Evolutionary conservation across 2,329 filamentous ascomycete genomes (phyloP).

Genomic region (Cladorrhinum sp.): DNA sequence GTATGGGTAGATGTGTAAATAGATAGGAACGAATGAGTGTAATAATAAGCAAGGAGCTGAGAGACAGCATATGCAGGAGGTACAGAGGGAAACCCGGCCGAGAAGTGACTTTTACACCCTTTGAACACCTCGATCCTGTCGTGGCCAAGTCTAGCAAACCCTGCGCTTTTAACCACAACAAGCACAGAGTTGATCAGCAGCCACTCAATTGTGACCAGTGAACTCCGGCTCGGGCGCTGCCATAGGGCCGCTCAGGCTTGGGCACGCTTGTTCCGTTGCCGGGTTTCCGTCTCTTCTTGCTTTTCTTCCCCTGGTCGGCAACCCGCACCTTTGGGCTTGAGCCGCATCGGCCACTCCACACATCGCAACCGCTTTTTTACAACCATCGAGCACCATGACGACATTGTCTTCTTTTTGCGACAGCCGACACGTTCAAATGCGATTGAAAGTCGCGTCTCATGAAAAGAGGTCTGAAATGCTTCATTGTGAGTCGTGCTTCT

Average conservation of each 20-base stretch:
- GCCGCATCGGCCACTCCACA: slow-evolving; percentile 23
- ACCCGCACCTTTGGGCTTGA: slow-evolving; percentile 16
- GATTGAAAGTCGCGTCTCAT: slow-evolving; percentile 19
- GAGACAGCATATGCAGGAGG: neutral
- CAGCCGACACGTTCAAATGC: slow-evolving; percentile 18
- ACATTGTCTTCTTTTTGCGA: slow-evolving; percentile 20
- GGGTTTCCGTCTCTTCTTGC: slow-evolving; percentile 8
- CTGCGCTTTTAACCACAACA: slow-evolving; percentile 2
- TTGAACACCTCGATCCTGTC: neutral
- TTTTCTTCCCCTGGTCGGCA: neutral
- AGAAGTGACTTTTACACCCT: neutral
- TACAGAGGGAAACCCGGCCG: neutral
- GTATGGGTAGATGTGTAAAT: neutral
- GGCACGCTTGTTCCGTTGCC: slow-evolving; percentile 19
- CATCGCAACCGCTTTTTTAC: slow-evolving; percentile 20
- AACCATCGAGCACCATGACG: slow-evolving; percentile 22
- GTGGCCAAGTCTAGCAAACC: slow-evolving; percentile 9
- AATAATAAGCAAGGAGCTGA: too few relatives aligned
- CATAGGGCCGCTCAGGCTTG: neutral
- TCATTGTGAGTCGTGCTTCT: neutral
- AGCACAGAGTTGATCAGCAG: neutral
- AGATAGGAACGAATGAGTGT: neutral
- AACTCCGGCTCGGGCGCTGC: neutral
- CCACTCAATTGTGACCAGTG: neutral
- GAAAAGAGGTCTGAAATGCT: slow-evolving; percentile 4